Percentiles rank a stretch among this genome's conserved stretches.
phyloP scores from a whole-genome alignment of 2,329 filamentous ascomycete genomes.

The Sclerotinia trifoliorum region DNA sequence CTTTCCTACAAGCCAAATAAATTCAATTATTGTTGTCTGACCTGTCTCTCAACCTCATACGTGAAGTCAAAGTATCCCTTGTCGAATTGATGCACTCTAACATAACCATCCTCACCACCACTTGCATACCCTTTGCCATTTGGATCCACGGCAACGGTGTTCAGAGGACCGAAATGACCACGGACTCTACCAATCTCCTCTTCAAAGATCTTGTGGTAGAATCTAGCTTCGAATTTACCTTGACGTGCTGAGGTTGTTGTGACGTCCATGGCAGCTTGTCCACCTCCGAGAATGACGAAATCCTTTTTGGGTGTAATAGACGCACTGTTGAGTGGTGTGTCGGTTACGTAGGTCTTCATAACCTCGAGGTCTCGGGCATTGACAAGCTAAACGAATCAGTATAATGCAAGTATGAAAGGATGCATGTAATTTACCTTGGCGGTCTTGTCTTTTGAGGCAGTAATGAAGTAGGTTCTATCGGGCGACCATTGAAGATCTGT shows the following conservation, averaged over 20 bases:
- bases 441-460: constrained; percentile 95
- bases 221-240: constrained; percentile 98
- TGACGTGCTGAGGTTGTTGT: constrained; percentile 86
- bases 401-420: neutral
- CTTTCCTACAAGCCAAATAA: constrained; percentile 29
- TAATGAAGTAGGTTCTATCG: constrained; percentile 98
- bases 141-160: constrained; percentile 93
- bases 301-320: constrained; percentile 94
- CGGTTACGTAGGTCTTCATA: constrained; percentile 87
- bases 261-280: constrained; percentile 98
- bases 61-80: constrained; percentile 98
- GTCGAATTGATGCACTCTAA: constrained; percentile 97
- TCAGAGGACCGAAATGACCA: constrained; percentile 84
- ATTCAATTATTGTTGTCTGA: constrained; percentile 34
- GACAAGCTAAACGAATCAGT: constrained; percentile 58
- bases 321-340: constrained; percentile 95
- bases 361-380: constrained; percentile 83
- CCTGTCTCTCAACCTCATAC: constrained; percentile 96
- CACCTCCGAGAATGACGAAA: constrained; percentile 95
- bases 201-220: constrained; percentile 99
- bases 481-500: constrained; percentile 93
- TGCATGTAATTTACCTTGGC: constrained; percentile 64
- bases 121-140: constrained; percentile 90
- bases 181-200: constrained; percentile 97
- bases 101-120: constrained; percentile 97